Evolutionary conservation across 179 eudicot species (phyloP).

Genomic region (Pouteria campechiana): DNA sequence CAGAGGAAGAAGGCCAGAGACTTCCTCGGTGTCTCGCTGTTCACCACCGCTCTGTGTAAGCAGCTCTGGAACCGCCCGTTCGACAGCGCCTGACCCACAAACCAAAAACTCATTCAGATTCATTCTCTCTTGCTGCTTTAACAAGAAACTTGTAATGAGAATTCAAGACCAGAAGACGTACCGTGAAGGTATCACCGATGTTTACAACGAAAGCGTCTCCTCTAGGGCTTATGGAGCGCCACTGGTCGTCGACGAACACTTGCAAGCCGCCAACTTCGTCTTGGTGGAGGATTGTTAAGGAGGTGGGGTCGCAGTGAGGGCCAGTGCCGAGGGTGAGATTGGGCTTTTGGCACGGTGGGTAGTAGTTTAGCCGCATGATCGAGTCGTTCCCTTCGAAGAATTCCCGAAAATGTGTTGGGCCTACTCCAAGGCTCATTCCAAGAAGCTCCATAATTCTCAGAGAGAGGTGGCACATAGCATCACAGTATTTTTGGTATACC

Average conservation of each 20-base stretch:
- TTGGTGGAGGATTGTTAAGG: constrained; percentile 79
- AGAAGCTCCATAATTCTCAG: constrained; percentile 69
- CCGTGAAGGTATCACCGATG: constrained; percentile 94
- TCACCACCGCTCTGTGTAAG: constrained; percentile 86
- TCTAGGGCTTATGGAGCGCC: constrained; percentile 57
- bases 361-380: constrained; percentile 75
- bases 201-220: constrained; percentile 60
- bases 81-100: constrained; percentile 60
- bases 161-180: constrained; percentile 8
- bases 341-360: constrained; percentile 71
- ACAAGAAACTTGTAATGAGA: not conserved
- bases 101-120: not conserved
- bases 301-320: constrained; percentile 87
- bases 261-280: constrained; percentile 80
- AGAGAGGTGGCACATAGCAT: constrained; percentile 56
- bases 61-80: constrained; percentile 82
- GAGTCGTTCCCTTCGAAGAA: constrained; percentile 63
- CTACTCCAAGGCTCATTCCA: constrained; percentile 67
- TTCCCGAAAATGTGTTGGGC: constrained; percentile 33
- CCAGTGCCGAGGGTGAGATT: constrained; percentile 75
- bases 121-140: not conserved
- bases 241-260: constrained; percentile 56
- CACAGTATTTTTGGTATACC: constrained; percentile 69
- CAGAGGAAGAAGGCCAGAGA: constrained; percentile 78
- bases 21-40: constrained; percentile 49